Evolutionary conservation across 1,284 basidiomycete species (phyloP), one percentile per base, ranked within the genome.

Genomic region (Leucoagaricus sp.): DNA sequence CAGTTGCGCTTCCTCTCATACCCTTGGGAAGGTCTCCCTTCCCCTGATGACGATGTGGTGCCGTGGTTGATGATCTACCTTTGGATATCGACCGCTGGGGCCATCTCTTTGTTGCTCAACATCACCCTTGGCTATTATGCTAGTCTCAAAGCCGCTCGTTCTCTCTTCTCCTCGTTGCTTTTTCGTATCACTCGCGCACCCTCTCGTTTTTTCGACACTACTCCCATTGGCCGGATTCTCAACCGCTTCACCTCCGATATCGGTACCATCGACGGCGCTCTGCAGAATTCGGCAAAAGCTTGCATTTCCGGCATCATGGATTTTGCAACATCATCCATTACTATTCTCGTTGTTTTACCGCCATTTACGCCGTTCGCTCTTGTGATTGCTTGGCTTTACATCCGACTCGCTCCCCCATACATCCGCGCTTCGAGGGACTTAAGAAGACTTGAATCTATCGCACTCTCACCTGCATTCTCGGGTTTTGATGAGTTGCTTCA

Each of bases 201-300:
- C 4, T 74, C 80, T 19, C 81, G 86, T 5, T 89, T 88, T 69
- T 88, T 87, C 67, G 86, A 89, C 64, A 74, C 81, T 48, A 89
- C 86, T 10, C 87, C 87, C 2, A 79, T 86, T 41, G 86, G 89
- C 13, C 78, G 89, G 28, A 90, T 92, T 61, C 76, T 92, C 53
- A 91, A 91, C 65, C 82, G 91, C 23, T 93, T 93, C 72, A 89
- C 88, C 1, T 79, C 84, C n/a, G 91, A 94, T 65, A 86, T 92
- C 64, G 87, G 87, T 57, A 85, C 82, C 6, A 82, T 90, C 41
- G 88, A 91, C 64, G 75, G 79, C 13, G 78, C 81, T 0, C 72
- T 90, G 1, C 81, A 87, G 63, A 73, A 73, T 55, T 87, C 86
- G 9, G 81, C 80, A 6, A 73, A 83, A 33, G 71, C 70, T 6